phyloP scores from a whole-genome alignment of 306 rosid genomes.

The Fragaria ananassa region DNA sequence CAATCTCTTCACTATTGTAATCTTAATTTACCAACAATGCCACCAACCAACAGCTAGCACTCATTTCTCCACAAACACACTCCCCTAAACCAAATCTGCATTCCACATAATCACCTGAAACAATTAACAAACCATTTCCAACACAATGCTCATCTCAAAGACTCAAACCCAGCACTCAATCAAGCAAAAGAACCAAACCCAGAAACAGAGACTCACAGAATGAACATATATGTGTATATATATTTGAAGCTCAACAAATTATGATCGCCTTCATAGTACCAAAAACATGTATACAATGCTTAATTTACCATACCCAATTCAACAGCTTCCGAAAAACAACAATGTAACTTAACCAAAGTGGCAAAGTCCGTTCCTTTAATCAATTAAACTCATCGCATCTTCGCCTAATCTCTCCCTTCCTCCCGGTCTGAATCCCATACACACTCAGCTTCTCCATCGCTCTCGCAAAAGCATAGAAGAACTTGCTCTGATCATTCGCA shows the following conservation, averaged over 20 bases:
- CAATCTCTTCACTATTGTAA: background rate
- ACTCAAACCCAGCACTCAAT: background rate
- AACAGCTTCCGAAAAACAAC: background rate
- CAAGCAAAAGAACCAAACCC: background rate
- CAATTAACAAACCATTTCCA: background rate
- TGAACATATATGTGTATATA: constrained; percentile 14
- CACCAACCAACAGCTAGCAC: background rate
- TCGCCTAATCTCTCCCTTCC: constrained; percentile 74
- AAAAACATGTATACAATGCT: constrained; percentile 27
- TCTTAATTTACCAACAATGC: background rate
- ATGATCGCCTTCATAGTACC: background rate
- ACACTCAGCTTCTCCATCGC: constrained; percentile 80
- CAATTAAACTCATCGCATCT: constrained; percentile 78
- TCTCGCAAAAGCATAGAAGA: constrained; percentile 54
- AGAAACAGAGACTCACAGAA: background rate
- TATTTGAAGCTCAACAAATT: constrained; percentile 13
- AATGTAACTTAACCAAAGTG: no score
- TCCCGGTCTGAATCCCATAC: constrained; percentile 54
- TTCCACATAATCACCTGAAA: background rate
- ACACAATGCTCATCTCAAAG: background rate
- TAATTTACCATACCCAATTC: background rate
- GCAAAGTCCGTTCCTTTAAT: background rate
- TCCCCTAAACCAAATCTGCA: constrained; percentile 25
- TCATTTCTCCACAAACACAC: constrained; percentile 17
- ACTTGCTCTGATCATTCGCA: constrained; percentile 46